phyloP scores from a whole-genome alignment of 345 rosid genomes.

The Citrus glauca region DNA sequence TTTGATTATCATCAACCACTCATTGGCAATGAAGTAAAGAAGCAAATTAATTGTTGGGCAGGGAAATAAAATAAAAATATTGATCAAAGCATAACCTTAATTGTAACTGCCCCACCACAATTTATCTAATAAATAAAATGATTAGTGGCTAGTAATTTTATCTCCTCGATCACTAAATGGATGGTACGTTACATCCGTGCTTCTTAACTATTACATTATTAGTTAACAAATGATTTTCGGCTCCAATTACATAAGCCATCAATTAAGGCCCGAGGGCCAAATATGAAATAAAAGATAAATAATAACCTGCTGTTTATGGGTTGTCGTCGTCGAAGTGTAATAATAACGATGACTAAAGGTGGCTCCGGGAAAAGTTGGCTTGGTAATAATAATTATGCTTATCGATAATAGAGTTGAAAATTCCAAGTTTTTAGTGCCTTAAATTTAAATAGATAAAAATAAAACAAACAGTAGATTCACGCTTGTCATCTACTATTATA shows the following conservation, averaged over 20 bases:
- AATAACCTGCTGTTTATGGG: background rate
- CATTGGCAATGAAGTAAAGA: background rate
- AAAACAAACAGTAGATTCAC: background rate
- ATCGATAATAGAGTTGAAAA: background rate
- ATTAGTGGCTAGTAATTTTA: background rate
- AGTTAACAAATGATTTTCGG: background rate
- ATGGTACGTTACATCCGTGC: background rate
- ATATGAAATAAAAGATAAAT: background rate
- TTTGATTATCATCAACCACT: background rate
- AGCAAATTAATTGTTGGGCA: too few species aligned
- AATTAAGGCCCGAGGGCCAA: background rate
- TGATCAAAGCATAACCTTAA: background rate
- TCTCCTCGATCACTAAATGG: background rate
- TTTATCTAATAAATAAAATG: background rate
- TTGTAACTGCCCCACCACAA: background rate
- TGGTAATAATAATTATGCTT: background rate
- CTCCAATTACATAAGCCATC: background rate
- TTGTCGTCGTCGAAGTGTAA: background rate
- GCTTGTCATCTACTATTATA: background rate
- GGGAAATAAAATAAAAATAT: background rate
- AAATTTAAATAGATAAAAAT: background rate
- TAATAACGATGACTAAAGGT: background rate
- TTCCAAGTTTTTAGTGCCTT: conserved; percentile 3
- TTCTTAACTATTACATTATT: background rate
- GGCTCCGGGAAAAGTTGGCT: background rate